Percentiles rank a stretch among this genome's conserved stretches.
Conservation (phyloP, 192 early-diverging fungal species). For the Paraglomus brasilianum region DNA sequence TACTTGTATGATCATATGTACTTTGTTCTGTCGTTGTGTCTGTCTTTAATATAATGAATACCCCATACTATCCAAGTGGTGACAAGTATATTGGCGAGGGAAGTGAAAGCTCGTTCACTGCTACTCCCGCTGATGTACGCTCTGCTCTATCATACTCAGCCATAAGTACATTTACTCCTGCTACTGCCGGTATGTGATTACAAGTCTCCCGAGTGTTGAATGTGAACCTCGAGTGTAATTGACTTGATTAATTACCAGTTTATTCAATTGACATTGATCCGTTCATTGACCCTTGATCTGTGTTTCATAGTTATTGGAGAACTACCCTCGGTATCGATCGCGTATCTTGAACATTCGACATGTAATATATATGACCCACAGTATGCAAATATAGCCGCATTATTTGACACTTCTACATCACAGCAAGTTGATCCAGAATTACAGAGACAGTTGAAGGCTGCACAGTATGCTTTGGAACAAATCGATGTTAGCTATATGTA, state of each 20-base stretch:
- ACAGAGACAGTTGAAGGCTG: constrained; percentile 27
- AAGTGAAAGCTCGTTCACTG: neutral
- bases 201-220: too few species aligned
- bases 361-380: constrained; percentile 24
- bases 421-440: neutral
- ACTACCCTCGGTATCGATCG: constrained; percentile 24
- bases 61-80: neutral
- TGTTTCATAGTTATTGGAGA: constrained; percentile 12
- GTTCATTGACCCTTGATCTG: too few species aligned
- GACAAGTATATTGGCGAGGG: neutral
- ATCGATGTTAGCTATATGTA: constrained; percentile 32
- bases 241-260: too few species aligned
- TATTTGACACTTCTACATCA: constrained; percentile 8
- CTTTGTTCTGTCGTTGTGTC: too few species aligned
- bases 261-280: too few species aligned
- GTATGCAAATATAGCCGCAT: constrained; percentile 4
- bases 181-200: constrained; percentile 19
- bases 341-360: constrained; percentile 22
- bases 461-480: constrained; percentile 6
- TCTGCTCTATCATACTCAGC: constrained; percentile 22
- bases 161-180: constrained; percentile 18
- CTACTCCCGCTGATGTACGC: constrained; percentile 12
- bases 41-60: constrained; percentile 2
- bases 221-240: too few species aligned
- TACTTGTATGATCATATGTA: too few species aligned